Evolutionary conservation across 441 rosid species (phyloP).

Genomic region (Gossypium trilobum): DNA sequence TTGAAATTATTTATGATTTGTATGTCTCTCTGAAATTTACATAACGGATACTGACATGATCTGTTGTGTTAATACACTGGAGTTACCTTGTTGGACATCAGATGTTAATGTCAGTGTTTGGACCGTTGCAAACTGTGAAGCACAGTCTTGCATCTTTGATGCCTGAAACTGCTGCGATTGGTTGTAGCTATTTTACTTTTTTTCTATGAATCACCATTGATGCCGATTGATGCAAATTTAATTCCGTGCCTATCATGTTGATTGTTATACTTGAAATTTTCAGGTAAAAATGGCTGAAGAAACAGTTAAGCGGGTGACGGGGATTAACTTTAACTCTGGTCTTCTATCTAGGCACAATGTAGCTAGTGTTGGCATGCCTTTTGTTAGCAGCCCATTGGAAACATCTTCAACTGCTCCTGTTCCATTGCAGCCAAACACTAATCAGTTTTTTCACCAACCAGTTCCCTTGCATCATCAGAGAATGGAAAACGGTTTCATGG

Average conservation of each 20-base stretch:
- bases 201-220: not conserved
- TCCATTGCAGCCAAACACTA: slow-evolving; percentile 40
- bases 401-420: slow-evolving; percentile 30
- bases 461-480: slow-evolving; percentile 39
- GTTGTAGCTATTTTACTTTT: not conserved
- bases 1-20: not conserved
- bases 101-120: not conserved
- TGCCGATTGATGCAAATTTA: slow-evolving; percentile 10
- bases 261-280: slow-evolving; percentile 9
- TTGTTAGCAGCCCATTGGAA: slow-evolving; percentile 38
- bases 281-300: slow-evolving; percentile 99
- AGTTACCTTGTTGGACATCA: not conserved
- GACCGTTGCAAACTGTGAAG: not conserved
- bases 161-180: not conserved
- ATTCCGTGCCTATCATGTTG: not conserved
- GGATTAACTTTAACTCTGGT: slow-evolving; percentile 74
- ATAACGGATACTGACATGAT: not conserved
- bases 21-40: not conserved
- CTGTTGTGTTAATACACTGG: not conserved
- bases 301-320: slow-evolving; percentile 75
- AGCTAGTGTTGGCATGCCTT: slow-evolving; percentile 44
- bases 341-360: slow-evolving; percentile 47
- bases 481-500: slow-evolving; percentile 27
- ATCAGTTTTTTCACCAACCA: slow-evolving; percentile 44
- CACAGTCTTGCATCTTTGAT: not conserved